phyloP scores from a whole-genome alignment of 2,329 filamentous ascomycete species.

The Curvularia sp. region DNA sequence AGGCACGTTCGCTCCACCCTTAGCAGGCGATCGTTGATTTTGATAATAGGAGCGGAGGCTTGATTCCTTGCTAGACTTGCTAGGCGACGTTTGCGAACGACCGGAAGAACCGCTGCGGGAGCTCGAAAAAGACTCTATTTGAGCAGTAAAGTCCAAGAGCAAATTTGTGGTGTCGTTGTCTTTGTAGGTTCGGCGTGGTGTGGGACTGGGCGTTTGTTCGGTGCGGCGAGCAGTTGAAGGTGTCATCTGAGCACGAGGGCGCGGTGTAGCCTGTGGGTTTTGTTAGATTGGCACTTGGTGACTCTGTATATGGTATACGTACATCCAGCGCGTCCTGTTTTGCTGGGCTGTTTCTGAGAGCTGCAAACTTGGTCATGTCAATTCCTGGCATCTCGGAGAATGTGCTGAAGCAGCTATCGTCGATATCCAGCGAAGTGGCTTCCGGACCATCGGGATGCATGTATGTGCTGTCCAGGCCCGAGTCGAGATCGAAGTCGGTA shows the following conservation, averaged over 20 bases:
- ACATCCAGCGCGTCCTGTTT: slow-evolving; percentile 44
- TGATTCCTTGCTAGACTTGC: slow-evolving; percentile 58
- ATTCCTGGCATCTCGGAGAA: slow-evolving; percentile 82
- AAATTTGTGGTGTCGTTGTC: slow-evolving; percentile 74
- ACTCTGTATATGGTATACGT: slow-evolving; percentile 7
- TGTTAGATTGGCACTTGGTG: slow-evolving; percentile 12
- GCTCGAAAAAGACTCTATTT: slow-evolving; percentile 64
- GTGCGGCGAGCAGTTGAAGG: slow-evolving; percentile 58
- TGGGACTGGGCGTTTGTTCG: slow-evolving; percentile 57
- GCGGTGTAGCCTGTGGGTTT: slow-evolving; percentile 41
- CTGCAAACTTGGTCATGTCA: slow-evolving; percentile 83
- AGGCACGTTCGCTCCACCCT: slow-evolving; percentile 36
- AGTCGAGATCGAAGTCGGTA: slow-evolving; percentile 30
- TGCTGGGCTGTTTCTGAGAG: slow-evolving; percentile 66
- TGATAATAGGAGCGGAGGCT: slow-evolving; percentile 55
- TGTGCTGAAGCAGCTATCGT: slow-evolving; percentile 80
- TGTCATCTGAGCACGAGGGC: slow-evolving; percentile 52
- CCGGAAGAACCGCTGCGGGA: slow-evolving; percentile 50
- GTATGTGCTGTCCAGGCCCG: slow-evolving; percentile 39
- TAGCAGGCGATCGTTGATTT: slow-evolving; percentile 44
- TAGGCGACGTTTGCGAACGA: slow-evolving; percentile 56
- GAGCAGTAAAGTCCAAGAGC: slow-evolving; percentile 86
- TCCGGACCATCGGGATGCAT: slow-evolving; percentile 44
- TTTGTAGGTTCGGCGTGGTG: slow-evolving; percentile 60
- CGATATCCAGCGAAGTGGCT: slow-evolving; percentile 52